phyloP scores from a whole-genome alignment of 2,329 filamentous ascomycete species.

The Arthrobotrys musiformis region DNA sequence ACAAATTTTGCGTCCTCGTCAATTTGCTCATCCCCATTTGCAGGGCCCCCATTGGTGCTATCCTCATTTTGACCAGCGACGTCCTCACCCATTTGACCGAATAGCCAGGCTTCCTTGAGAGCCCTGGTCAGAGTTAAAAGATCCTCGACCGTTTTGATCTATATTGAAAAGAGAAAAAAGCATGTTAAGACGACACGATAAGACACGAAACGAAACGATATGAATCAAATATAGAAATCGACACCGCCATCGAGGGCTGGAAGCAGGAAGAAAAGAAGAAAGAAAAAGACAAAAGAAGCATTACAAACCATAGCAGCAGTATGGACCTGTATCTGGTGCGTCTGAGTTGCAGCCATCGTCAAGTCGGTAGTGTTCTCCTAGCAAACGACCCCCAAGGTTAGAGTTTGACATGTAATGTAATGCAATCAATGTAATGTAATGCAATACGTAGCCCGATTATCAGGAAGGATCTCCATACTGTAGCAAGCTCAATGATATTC shows the following conservation, averaged over 20 bases:
- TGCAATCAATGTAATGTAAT: constrained; percentile 7
- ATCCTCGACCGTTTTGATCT: constrained; percentile 73
- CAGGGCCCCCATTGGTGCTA: constrained; percentile 65
- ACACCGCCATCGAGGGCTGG: background rate
- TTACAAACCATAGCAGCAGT: constrained; percentile 69
- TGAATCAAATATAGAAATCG: background rate
- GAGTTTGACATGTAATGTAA: constrained; percentile 9
- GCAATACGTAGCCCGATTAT: background rate
- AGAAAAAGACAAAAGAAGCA: background rate
- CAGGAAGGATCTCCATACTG: constrained; percentile 61
- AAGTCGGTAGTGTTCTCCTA: constrained; percentile 68
- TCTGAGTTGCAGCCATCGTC: constrained; percentile 69
- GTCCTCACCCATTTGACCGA: constrained; percentile 68
- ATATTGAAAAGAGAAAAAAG: constrained; percentile 23
- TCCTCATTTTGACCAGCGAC: constrained; percentile 16
- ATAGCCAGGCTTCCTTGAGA: constrained; percentile 75
- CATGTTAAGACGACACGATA: background rate
- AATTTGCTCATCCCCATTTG: constrained; percentile 63
- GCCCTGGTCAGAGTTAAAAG: constrained; percentile 71
- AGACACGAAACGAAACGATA: background rate
- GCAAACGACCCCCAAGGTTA: background rate
- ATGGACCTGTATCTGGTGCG: constrained; percentile 71
- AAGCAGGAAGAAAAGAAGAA: background rate
- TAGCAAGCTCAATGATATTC: constrained; percentile 68
- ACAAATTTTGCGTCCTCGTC: constrained; percentile 60